phyloP scores from a whole-genome alignment of 352 stramenopile genomes.

The Globisporangium sylvaticum region DNA sequence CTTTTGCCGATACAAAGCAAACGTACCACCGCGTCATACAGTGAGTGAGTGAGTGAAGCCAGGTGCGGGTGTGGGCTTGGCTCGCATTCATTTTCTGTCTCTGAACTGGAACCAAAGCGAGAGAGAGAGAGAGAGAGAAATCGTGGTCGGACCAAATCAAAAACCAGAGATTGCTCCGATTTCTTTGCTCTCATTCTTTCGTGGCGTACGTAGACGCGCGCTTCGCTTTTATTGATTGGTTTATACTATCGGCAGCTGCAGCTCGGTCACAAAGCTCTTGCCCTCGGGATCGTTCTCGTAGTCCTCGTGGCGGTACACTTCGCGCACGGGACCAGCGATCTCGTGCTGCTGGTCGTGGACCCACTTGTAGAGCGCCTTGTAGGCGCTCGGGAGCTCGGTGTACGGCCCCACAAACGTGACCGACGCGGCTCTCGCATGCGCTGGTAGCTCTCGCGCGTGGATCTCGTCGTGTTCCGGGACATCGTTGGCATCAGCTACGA shows the following conservation, averaged over 20 bases:
- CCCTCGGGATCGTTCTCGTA: neutral
- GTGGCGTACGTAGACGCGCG: too few species aligned
- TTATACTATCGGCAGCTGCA: constrained; percentile 2
- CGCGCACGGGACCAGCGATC: neutral
- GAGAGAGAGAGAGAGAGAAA: too few species aligned
- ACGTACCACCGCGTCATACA: too few species aligned
- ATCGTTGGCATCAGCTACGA: constrained; percentile 20
- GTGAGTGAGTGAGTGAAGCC: too few species aligned
- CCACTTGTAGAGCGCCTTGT: constrained; percentile 5
- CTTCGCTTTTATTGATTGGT: too few species aligned
- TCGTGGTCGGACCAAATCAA: too few species aligned
- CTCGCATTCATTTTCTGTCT: too few species aligned
- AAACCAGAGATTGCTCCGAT: too few species aligned
- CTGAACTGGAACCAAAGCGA: too few species aligned
- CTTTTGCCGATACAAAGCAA: neutral
- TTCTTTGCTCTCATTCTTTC: too few species aligned
- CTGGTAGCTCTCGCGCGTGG: constrained; percentile 19
- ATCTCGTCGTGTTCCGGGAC: constrained; percentile 15
- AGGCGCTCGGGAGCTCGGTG: neutral
- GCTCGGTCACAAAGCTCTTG: constrained; percentile 5
- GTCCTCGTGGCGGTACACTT: constrained; percentile 6
- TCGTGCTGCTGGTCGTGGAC: neutral
- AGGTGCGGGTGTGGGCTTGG: too few species aligned
- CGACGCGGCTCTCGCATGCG: constrained; percentile 23
- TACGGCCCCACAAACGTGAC: constrained; percentile 18